A percentile compares a stretch with the other conserved stretches of the same genome.
These are phyloP conservation scores for Colletotrichum sp. DNA, from an alignment of 2,329 filamentous ascomycete genomes.

Conservation along the genomic window DNA sequence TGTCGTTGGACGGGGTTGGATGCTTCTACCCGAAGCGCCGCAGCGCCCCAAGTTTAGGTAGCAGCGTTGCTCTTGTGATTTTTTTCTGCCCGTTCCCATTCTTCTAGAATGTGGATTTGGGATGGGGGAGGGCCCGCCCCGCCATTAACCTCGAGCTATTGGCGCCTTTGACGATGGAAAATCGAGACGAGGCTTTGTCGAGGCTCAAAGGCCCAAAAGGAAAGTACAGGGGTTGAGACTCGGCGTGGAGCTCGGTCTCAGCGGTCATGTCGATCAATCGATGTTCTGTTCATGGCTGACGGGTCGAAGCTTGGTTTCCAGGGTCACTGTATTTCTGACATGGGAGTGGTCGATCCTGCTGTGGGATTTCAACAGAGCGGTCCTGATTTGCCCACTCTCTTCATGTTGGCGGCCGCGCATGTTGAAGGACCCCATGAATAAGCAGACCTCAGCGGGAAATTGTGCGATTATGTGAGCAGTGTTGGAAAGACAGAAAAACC, in stretches of 20 bases:
- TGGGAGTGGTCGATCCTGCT: not conserved
- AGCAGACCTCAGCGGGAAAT: not conserved
- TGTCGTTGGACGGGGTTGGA: not conserved
- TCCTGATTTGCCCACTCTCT: not conserved
- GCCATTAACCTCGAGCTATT: not conserved
- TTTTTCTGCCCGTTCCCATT: not conserved
- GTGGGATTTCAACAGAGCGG: not conserved
- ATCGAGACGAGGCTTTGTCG: not conserved
- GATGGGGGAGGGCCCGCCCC: not conserved
- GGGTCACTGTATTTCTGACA: not conserved
- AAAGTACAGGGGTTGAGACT: not conserved
- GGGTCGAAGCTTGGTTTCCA: not conserved
- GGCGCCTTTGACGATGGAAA: not conserved
- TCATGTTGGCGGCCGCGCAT: not conserved
- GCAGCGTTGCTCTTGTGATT: not conserved
- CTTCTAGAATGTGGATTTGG: not conserved
- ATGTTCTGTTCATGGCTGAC: not conserved
- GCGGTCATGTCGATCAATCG: not conserved
- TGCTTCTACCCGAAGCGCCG: conserved; percentile 4
- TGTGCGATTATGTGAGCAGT: not conserved
- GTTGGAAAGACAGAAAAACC: not conserved
- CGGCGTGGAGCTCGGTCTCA: not conserved
- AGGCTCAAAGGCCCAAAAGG: not conserved
- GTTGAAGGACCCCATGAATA: not conserved
- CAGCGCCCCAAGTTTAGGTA: conserved; percentile 1